These are phyloP conservation scores for Raffaelea ambrosiae DNA, from an alignment of 2,329 filamentous ascomycete species.

Conservation along the genomic window DNA sequence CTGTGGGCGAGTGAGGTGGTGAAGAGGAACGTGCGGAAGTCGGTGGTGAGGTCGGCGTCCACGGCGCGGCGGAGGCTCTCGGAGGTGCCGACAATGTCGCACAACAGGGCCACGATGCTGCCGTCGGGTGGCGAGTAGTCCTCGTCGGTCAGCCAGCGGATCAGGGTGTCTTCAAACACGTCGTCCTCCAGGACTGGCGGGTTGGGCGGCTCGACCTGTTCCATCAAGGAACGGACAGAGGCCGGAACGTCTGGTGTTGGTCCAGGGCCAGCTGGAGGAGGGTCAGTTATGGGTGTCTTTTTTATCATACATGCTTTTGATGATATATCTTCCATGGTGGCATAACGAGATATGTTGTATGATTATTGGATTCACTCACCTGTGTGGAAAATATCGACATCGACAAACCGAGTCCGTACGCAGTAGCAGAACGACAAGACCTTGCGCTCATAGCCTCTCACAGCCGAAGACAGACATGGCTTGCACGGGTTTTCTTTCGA, in stretches of 20 bases:
- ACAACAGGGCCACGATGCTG: conserved; percentile 20
- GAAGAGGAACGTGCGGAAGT: conserved; percentile 21
- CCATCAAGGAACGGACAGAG: conserved; percentile 8
- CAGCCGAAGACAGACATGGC: conserved; percentile 18
- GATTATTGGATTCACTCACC: no score
- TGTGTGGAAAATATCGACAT: conserved; percentile 20
- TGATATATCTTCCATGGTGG: no score
- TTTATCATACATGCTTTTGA: no score
- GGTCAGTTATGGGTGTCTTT: conserved; percentile 2
- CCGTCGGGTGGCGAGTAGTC: conserved; percentile 16
- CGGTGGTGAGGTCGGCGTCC: conserved; percentile 15
- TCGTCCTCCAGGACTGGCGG: conserved; percentile 5
- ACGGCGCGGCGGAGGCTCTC: conserved; percentile 11
- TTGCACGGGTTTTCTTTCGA: conserved; percentile 19
- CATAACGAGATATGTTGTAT: no score
- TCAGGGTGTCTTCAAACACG: conserved; percentile 17
- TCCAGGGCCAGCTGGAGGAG: conserved; percentile 1
- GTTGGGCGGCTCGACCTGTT: conserved; percentile 8
- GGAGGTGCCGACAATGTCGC: conserved; percentile 16
- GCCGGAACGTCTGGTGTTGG: conserved; percentile 7
- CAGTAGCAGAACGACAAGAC: conserved; percentile 21
- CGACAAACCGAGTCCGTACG: conserved; percentile 19
- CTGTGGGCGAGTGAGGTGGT: conserved; percentile 19
- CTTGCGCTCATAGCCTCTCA: conserved; percentile 17
- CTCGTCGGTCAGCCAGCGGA: conserved; percentile 19